Conservation (phyloP, 2,329 filamentous ascomycete genomes). For the Neofusicoccum ribis region DNA sequence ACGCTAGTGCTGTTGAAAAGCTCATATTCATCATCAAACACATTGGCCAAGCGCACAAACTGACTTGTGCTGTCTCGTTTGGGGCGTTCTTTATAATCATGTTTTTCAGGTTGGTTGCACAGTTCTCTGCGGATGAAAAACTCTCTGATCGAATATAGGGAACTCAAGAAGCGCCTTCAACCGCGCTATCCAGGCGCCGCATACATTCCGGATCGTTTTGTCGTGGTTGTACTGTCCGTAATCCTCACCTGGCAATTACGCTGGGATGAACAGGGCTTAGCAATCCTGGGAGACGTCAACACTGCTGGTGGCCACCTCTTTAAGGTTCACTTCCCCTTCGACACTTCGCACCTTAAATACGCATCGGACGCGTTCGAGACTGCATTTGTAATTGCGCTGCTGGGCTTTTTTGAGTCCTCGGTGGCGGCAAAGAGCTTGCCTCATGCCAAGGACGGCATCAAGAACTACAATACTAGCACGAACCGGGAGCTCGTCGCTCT, state of each 20-base stretch:
- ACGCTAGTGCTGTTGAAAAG: slow-evolving; percentile 86
- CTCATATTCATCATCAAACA: slow-evolving; percentile 75
- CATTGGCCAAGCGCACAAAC: slow-evolving; percentile 63
- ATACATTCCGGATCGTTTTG: slow-evolving; percentile 87
- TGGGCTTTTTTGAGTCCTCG: slow-evolving; percentile 98
- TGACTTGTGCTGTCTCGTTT: slow-evolving; percentile 75
- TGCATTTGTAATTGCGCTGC: slow-evolving; percentile 85
- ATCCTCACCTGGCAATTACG: slow-evolving; percentile 73
- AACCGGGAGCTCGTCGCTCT: slow-evolving; percentile 93
- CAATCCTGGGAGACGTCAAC: slow-evolving; percentile 79
- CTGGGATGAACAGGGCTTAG: slow-evolving; percentile 80
- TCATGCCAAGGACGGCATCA: slow-evolving; percentile 55
- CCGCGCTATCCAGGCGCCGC: slow-evolving; percentile 77
- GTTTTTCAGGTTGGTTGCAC: slow-evolving; percentile 66
- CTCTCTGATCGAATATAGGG: slow-evolving; percentile 50
- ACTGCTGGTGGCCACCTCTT: slow-evolving; percentile 71
- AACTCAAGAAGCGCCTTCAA: slow-evolving; percentile 78
- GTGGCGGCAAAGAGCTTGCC: slow-evolving; percentile 87
- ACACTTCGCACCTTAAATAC: slow-evolving; percentile 72
- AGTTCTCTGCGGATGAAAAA: neutral
- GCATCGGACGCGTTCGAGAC: slow-evolving; percentile 86
- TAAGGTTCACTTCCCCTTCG: slow-evolving; percentile 83
- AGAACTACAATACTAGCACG: slow-evolving; percentile 79
- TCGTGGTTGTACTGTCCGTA: slow-evolving; percentile 83
- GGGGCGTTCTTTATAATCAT: slow-evolving; percentile 86